A percentile compares a stretch with the other conserved stretches of the same genome.
Conservation (phyloP, 768 basidiomycete species). For the Amanita rubescens region DNA sequence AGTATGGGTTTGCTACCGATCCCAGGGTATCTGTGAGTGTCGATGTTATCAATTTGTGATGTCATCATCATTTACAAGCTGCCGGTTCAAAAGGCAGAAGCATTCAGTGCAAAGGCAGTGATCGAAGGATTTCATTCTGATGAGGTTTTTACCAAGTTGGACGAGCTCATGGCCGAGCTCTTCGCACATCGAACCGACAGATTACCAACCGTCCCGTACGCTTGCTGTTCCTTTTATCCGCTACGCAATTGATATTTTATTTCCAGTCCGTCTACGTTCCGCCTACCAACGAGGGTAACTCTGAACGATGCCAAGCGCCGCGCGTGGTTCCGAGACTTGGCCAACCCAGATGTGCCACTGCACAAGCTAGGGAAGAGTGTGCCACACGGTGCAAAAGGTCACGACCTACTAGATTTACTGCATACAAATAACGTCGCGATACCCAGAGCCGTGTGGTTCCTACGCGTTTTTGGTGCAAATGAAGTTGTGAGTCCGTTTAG, state of each 20-base stretch:
- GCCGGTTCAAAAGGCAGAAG: slow-evolving; percentile 43
- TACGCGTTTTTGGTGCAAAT: slow-evolving; percentile 81
- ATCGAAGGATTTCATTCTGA: slow-evolving; percentile 43
- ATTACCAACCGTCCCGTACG: slow-evolving; percentile 59
- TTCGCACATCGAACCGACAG: slow-evolving; percentile 55
- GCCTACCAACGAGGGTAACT: slow-evolving; percentile 77
- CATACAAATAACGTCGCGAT: slow-evolving; percentile 73
- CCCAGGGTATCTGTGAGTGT: slow-evolving; percentile 48
- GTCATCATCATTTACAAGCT: neutral
- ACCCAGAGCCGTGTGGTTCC: slow-evolving; percentile 80
- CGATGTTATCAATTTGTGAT: neutral
- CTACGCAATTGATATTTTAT: neutral
- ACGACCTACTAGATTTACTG: slow-evolving; percentile 73
- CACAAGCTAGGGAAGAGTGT: slow-evolving; percentile 79
- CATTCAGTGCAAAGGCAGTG: slow-evolving; percentile 49
- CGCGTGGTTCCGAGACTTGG: slow-evolving; percentile 78
- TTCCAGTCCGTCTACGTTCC: slow-evolving; percentile 57
- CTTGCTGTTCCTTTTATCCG: slow-evolving; percentile 8
- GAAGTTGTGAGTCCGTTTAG: slow-evolving; percentile 53
- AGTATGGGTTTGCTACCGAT: slow-evolving; percentile 53
- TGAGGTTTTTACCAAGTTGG: slow-evolving; percentile 50
- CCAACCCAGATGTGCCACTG: slow-evolving; percentile 73
- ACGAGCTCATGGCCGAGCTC: slow-evolving; percentile 72
- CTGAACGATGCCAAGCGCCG: slow-evolving; percentile 73
- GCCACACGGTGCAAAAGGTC: slow-evolving; percentile 81